phyloP scores from a whole-genome alignment of 495 filamentous ascomycete genomes.

The Penicillium paradoxum region DNA sequence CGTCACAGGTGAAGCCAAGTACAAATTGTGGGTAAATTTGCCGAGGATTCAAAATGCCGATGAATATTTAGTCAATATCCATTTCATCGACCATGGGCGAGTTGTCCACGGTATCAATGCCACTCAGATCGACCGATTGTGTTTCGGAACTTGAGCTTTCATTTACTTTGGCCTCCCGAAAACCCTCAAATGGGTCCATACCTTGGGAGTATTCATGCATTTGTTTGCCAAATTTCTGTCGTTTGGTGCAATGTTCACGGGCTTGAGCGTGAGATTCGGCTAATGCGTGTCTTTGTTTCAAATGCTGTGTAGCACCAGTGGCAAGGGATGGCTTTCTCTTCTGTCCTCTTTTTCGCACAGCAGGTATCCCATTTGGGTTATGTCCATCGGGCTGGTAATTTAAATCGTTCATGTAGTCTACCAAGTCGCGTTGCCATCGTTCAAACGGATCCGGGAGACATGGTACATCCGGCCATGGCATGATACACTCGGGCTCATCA shows the following conservation, averaged over 20 bases:
- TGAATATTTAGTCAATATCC: constrained; percentile 26
- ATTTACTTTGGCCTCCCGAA: constrained; percentile 16
- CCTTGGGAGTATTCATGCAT: constrained; percentile 7
- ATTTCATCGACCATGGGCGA: constrained; percentile 19
- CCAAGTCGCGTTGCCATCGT: constrained; percentile 33
- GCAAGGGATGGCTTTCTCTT: constrained; percentile 34
- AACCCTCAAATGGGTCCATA: constrained; percentile 8
- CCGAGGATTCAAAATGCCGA: neutral
- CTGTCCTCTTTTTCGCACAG: constrained; percentile 24
- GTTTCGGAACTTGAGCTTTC: constrained; percentile 21
- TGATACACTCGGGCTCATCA: constrained; percentile 21
- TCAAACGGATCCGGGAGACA: constrained; percentile 20
- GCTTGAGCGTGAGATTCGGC: constrained; percentile 10
- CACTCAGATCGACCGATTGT: constrained; percentile 15
- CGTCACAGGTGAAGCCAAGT: neutral
- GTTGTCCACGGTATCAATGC: constrained; percentile 9
- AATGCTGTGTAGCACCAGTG: neutral
- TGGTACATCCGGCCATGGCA: constrained; percentile 6
- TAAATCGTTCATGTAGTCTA: constrained; percentile 29
- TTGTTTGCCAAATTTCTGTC: constrained; percentile 20
- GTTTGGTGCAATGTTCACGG: constrained; percentile 21
- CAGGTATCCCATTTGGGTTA: neutral
- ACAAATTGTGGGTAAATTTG: neutral
- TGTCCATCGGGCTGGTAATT: constrained; percentile 21
- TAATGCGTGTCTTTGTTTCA: neutral